Base-by-base conservation (phyloP, 495 filamentous ascomycete species). In the Penicillium maclennaniae region DNA sequence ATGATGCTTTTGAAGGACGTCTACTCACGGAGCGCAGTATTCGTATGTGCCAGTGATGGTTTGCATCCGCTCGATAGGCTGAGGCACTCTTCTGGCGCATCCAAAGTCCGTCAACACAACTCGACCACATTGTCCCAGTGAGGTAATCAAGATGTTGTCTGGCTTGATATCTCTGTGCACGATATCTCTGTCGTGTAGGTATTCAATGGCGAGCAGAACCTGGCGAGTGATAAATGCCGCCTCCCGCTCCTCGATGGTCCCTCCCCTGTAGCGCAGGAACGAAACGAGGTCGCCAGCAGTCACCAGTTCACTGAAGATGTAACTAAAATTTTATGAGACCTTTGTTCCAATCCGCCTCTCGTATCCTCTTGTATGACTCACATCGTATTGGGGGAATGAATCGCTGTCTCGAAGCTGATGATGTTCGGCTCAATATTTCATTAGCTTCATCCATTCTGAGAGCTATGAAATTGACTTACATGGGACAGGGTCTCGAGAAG, bases 21-120 rank as follows among this genome's bases (percentile, higher is more conserved):
- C 54, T 9, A 74, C 87, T 80, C 65, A 92, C 89, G 89, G 89
- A 28, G 89, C 87, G 49, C 75, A 74, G 54, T 84, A 92, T 36
- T 82, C 79, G 0, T 59, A 40, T 1, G 89, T 92, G 1, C 89
- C 89, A 8, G 87, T 74, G 15, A 72, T 42, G 0, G 84, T 84
- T 28, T 70, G 73, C 81, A 88, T 83, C 14, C 87, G 76, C 15
- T 73, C 65, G 4, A 62, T 59, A 16, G 61, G 56, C 4, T 62
- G 17, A 6, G 58, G 43, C 8, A 78, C 49, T 15, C 71, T 68
- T 31, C 69, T 80, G 7, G 85, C 82, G 45, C 80, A 77, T 8
- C 89, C 89, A 66, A 93, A 87, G 59, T 93, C 89, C 0, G 85
- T 85, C 20, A 93, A 70, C 1, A 91, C 77, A 17, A 91, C 71